Evolutionary conservation across 768 basidiomycete genomes (phyloP), one percentile per base, ranked within the genome.

Genomic region (Xerocomellus amylosporus): DNA sequence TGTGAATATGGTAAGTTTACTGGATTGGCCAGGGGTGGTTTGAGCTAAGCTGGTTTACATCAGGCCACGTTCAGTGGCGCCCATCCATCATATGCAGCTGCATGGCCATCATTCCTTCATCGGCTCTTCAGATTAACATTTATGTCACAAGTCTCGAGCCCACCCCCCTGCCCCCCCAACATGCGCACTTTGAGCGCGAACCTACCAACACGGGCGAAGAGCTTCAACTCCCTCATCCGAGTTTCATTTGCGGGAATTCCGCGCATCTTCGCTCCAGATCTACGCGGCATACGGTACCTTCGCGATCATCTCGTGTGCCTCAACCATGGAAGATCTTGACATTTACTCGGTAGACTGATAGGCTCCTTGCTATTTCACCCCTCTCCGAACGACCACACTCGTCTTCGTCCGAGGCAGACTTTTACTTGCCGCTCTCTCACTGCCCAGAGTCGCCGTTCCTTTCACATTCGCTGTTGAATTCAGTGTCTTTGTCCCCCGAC

Each of bases 41-140:
- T 6, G 22, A 17, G 24, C 47, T 30, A 8, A 57, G 36, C 17
- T 45, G 22, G 37, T 38, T 43, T 34, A 24, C 15, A 19, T 34
- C 42, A 89, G 88, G 84, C 19, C 87, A 91, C 58, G 75, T 91
- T 30, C 83, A 86, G 51, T 91, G 89, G 89, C 83, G 86, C 54
- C 86, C 90, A 3, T 74, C 83, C 8, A 73, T 80, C 47, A 66
- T 91, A 34, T 79, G 83, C 19, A 75, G 76, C 17, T 90, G 86
- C 68, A 77, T 80, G 64, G 73, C 77, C 33, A 75, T 85, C 65
- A 74, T 85, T 28, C 75, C 80, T 5, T 40, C 68, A 8, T 61
- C 73, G 47, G 63, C 72, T 43, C 74, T 91, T 4, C 80, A 86
- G 59, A 70, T 91, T 46, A 83, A 88, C 61, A 85, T 91, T 41